These are phyloP conservation scores for Claviceps sp. DNA, from an alignment of 2,329 filamentous ascomycete genomes.

Conservation along the genomic window DNA sequence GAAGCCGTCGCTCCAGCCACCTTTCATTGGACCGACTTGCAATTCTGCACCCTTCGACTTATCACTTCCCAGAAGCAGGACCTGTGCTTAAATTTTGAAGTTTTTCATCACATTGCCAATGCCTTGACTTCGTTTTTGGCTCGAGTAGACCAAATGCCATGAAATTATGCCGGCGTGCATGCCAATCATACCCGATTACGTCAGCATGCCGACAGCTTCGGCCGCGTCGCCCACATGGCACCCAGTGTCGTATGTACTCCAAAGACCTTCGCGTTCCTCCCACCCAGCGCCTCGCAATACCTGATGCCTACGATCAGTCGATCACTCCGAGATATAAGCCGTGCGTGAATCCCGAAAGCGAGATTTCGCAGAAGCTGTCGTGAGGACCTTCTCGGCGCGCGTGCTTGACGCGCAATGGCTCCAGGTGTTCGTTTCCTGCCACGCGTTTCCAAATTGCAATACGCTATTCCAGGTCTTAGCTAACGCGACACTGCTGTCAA, in stretches of 20 bases:
- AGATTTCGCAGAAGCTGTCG: neutral
- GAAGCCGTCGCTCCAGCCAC: neutral
- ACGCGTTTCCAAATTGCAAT: neutral
- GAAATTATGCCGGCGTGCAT: neutral
- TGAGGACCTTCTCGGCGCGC: neutral
- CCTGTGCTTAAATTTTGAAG: neutral
- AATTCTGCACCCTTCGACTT: neutral
- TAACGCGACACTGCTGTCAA: slow-evolving; percentile 7
- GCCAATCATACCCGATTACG: slow-evolving; percentile 2
- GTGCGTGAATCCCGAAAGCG: neutral
- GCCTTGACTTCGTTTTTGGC: too few species aligned
- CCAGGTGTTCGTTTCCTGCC: slow-evolving; percentile 21
- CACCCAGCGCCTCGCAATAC: neutral
- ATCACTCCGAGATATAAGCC: neutral
- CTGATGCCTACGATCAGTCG: neutral
- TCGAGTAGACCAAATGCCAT: too few species aligned
- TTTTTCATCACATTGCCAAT: neutral
- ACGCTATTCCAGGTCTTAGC: slow-evolving; percentile 4
- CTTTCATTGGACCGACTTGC: neutral
- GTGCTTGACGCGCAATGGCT: slow-evolving; percentile 20
- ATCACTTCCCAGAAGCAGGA: neutral
- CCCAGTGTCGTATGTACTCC: neutral
- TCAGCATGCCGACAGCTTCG: slow-evolving; percentile 1
- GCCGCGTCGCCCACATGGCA: neutral
- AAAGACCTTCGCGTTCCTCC: neutral